phyloP scores from a whole-genome alignment of 257 asterid genomes.

The Handroanthus guayacan region DNA sequence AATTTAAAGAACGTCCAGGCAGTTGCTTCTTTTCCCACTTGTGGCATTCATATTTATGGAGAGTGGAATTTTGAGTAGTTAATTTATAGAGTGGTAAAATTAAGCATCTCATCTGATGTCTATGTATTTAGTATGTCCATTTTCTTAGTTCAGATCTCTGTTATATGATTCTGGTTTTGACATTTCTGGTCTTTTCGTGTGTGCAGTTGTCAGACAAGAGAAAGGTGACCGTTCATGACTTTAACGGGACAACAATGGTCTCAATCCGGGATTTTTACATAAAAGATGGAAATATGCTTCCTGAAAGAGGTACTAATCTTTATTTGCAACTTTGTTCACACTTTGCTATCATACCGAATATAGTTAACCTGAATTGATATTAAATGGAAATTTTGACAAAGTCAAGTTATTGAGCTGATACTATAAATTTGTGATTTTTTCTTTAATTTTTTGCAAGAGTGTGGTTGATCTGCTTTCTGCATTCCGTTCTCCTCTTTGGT shows the following conservation, averaged over 20 bases:
- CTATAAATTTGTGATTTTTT: no score
- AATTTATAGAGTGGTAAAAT: background rate
- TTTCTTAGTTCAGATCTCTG: constrained; percentile 21
- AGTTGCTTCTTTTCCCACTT: background rate
- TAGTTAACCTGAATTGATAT: constrained; percentile 6
- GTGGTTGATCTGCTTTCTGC: no score
- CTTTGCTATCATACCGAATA: constrained; percentile 3
- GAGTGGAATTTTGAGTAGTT: background rate
- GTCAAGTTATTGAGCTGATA: background rate
- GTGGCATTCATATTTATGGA: background rate
- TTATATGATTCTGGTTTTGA: constrained; percentile 7
- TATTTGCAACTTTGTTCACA: constrained; percentile 14
- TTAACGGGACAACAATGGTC: constrained; percentile 52
- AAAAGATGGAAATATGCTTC: constrained; percentile 57
- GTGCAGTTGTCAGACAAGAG: constrained; percentile 59
- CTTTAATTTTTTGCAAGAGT: no score
- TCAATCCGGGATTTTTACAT: constrained; percentile 56
- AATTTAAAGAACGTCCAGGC: background rate
- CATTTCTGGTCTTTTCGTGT: constrained; percentile 30
- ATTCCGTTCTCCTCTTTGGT: no score
- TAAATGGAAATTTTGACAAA: constrained; percentile 11
- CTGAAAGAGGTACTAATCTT: constrained; percentile 51
- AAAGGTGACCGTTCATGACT: constrained; percentile 54
- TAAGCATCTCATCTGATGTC: constrained; percentile 7
- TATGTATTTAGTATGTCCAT: background rate